phyloP scores from a whole-genome alignment of 2,329 filamentous ascomycete species.

The Alternaria arbusti region DNA sequence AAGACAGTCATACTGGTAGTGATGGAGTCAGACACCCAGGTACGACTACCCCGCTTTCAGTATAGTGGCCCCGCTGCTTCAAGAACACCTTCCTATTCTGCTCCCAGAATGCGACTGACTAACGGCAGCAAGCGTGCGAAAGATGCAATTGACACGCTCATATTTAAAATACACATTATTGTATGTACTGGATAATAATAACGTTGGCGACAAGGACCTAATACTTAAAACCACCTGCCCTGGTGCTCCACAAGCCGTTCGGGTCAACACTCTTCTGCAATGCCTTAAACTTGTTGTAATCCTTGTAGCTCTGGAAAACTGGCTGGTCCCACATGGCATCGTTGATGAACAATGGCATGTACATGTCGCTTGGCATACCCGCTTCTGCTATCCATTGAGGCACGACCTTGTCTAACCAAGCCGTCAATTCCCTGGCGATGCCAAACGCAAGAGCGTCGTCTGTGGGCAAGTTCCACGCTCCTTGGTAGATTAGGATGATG shows the following conservation, averaged over 20 bases:
- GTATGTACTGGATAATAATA: background rate
- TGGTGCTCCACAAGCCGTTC: slow-evolving; percentile 25
- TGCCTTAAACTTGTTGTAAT: slow-evolving; percentile 25
- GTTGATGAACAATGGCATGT: slow-evolving; percentile 33
- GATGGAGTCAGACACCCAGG: slow-evolving; percentile 4
- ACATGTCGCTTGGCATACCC: slow-evolving; percentile 19
- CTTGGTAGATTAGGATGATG: slow-evolving; percentile 29
- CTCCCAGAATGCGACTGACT: background rate
- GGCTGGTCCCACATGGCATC: slow-evolving; percentile 31
- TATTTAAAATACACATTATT: background rate
- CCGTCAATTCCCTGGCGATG: slow-evolving; percentile 24
- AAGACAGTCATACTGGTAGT: background rate
- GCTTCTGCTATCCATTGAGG: slow-evolving; percentile 32
- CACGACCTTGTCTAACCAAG: slow-evolving; percentile 30
- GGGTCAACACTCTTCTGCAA: slow-evolving; percentile 30
- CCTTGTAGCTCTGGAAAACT: slow-evolving; percentile 27
- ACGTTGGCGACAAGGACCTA: background rate
- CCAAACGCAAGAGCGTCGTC: slow-evolving; percentile 21
- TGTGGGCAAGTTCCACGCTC: slow-evolving; percentile 19
- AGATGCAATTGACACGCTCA: background rate
- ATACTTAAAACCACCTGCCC: slow-evolving; percentile 32
- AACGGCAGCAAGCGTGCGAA: background rate
- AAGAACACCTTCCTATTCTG: slow-evolving; percentile 12
- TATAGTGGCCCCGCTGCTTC: slow-evolving; percentile 9
- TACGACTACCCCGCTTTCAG: slow-evolving; percentile 16